These are phyloP conservation scores for Pseudotulostoma volvatum DNA, from an alignment of 495 filamentous ascomycete genomes.

Conservation along the genomic window DNA sequence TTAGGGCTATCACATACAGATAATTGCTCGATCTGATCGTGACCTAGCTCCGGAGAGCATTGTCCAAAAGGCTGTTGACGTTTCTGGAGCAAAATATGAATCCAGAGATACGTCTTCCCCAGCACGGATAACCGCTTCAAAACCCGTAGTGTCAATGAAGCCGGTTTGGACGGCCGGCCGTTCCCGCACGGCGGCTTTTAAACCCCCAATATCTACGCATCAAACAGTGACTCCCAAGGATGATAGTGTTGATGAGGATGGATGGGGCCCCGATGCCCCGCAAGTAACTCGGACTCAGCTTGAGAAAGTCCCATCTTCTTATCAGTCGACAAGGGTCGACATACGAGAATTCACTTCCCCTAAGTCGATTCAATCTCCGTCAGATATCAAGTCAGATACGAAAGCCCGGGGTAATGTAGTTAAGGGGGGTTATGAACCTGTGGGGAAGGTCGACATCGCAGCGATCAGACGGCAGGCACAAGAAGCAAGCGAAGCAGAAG, in stretches of 20 bases:
- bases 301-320: constrained; percentile 86
- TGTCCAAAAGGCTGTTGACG: constrained; percentile 84
- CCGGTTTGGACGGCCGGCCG: constrained; percentile 76
- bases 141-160: constrained; percentile 64
- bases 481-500: constrained; percentile 36
- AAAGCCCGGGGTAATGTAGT: constrained; percentile 48
- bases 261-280: constrained; percentile 93
- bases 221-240: constrained; percentile 24
- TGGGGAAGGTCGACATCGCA: constrained; percentile 93
- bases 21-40: constrained; percentile 79
- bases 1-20: constrained; percentile 89
- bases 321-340: constrained; percentile 87
- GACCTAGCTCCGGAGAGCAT: constrained; percentile 80
- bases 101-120: constrained; percentile 36
- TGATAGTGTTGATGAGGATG: constrained; percentile 50
- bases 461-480: constrained; percentile 68
- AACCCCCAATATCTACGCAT: constrained; percentile 42
- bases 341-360: constrained; percentile 58
- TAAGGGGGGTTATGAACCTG: constrained; percentile 80
- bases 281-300: constrained; percentile 69
- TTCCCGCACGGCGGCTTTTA: constrained; percentile 41
- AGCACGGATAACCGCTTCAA: constrained; percentile 28
- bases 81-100: constrained; percentile 89
- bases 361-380: constrained; percentile 44
- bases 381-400: constrained; percentile 18